These are phyloP conservation scores for Thalia dealbata DNA, from an alignment of 176 grass and related monocot species.

Conservation along the genomic window DNA sequence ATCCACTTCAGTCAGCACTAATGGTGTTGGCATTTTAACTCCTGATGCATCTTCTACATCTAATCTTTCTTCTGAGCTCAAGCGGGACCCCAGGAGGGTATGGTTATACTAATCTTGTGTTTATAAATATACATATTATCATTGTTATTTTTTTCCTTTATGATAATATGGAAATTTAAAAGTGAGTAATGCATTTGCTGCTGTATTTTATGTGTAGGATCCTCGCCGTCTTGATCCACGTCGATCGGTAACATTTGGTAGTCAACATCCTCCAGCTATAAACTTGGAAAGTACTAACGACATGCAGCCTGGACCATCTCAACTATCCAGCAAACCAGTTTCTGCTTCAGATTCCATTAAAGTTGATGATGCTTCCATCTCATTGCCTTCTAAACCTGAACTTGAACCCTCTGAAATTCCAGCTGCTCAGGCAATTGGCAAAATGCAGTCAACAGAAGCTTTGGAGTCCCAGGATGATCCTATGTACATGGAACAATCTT, in stretches of 20 bases:
- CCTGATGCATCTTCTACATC: conserved; percentile 28
- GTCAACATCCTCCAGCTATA: conserved; percentile 24
- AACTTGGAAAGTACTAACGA: conserved; percentile 32
- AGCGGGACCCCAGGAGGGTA: conserved; percentile 97
- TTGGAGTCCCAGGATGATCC: conserved; percentile 28
- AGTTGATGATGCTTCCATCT: conserved; percentile 23
- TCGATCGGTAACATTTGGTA: conserved; percentile 35
- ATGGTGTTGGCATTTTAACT: conserved; percentile 27
- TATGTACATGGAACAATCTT: conserved; percentile 19
- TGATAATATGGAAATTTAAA: neutral
- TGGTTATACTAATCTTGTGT: conserved; percentile 11
- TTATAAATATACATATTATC: neutral
- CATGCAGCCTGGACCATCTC: conserved; percentile 26
- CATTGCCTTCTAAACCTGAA: conserved; percentile 10
- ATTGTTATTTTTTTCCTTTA: neutral
- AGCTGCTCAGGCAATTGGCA: conserved; percentile 3
- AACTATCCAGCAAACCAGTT: conserved; percentile 27
- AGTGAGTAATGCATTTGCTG: neutral
- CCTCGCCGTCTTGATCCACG: conserved; percentile 96
- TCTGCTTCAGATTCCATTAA: conserved; percentile 24
- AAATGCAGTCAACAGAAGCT: conserved; percentile 26
- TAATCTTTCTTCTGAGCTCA: conserved; percentile 44
- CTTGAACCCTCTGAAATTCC: conserved; percentile 1
- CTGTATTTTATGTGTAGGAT: conserved; percentile 42
- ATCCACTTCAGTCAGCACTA: conserved; percentile 11